Conservation (phyloP, 169 alveolate genomes). For the Plasmodium gallinaceum region DNA sequence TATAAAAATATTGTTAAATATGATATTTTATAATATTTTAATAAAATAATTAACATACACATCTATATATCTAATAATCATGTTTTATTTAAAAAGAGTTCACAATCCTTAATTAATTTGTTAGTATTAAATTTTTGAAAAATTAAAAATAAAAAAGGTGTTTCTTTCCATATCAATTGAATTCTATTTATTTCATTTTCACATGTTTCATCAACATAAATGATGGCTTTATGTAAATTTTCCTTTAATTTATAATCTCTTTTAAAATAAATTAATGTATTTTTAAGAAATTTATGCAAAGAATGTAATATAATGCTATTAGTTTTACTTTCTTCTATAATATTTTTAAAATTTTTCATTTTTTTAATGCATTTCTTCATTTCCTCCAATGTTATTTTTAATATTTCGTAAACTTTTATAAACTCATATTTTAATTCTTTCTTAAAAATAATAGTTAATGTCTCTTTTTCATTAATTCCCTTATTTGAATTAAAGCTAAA, state of each 20-base stretch:
- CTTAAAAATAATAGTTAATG: constrained; percentile 26
- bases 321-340: constrained; percentile 9
- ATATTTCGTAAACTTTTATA: constrained; percentile 40
- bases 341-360: constrained; percentile 17
- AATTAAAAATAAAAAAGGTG: constrained; percentile 51
- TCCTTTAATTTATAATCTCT: constrained; percentile 42
- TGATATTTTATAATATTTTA: too few species aligned
- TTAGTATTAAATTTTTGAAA: constrained; percentile 43
- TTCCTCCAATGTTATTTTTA: constrained; percentile 20
- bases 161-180: constrained; percentile 66
- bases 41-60: too few species aligned
- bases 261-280: constrained; percentile 41
- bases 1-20: too few species aligned
- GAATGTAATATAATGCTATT: constrained; percentile 8
- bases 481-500: constrained; percentile 17
- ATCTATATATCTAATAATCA: neutral
- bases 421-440: constrained; percentile 45
- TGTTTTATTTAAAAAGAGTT: constrained; percentile 8
- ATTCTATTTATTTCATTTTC: constrained; percentile 61
- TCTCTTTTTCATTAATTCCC: constrained; percentile 22
- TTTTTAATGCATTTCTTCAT: constrained; percentile 30
- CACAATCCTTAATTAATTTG: constrained; percentile 47
- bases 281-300: constrained; percentile 24
- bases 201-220: constrained; percentile 57
- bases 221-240: constrained; percentile 25